phyloP scores from a whole-genome alignment of 106 monocot species.

The Allium fistulosum region DNA sequence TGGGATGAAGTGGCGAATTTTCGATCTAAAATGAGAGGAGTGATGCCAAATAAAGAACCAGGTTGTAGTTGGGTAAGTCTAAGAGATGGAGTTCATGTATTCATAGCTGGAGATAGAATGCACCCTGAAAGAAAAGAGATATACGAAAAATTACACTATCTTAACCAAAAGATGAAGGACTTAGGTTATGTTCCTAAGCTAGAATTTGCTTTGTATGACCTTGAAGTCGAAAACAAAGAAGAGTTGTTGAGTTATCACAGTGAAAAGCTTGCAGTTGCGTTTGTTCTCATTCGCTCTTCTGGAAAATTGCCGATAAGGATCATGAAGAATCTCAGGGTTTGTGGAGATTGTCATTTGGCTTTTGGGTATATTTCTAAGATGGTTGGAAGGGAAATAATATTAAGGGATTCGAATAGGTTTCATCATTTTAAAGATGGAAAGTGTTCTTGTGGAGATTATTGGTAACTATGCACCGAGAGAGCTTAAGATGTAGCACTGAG shows the following conservation, averaged over 20 bases:
- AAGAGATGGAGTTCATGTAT: constrained; percentile 62
- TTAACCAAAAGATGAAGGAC: constrained; percentile 47
- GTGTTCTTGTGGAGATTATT: constrained; percentile 65
- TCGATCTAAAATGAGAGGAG: constrained; percentile 34
- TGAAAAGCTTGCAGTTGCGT: constrained; percentile 71
- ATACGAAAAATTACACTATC: constrained; percentile 30
- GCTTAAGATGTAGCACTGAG: background rate
- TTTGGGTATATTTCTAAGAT: constrained; percentile 69
- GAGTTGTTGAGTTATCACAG: constrained; percentile 68
- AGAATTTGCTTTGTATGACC: constrained; percentile 57
- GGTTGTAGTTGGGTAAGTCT: constrained; percentile 85
- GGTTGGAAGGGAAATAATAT: constrained; percentile 37
- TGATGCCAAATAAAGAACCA: constrained; percentile 49
- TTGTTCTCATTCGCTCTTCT: constrained; percentile 52
- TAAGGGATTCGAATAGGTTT: constrained; percentile 51
- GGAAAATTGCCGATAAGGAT: constrained; percentile 51
- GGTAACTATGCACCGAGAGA: constrained; percentile 18
- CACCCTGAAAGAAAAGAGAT: constrained; percentile 55
- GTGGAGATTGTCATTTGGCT: constrained; percentile 75
- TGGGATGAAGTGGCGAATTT: constrained; percentile 63
- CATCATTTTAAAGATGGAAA: constrained; percentile 65
- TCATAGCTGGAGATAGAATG: constrained; percentile 59
- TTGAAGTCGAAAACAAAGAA: constrained; percentile 68
- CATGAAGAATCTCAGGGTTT: constrained; percentile 79
- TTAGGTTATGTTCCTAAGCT: constrained; percentile 67